Percentiles rank a stretch among this genome's conserved stretches.
phyloP scores from a whole-genome alignment of 352 stramenopile species.

The Phytopythium vexans region DNA sequence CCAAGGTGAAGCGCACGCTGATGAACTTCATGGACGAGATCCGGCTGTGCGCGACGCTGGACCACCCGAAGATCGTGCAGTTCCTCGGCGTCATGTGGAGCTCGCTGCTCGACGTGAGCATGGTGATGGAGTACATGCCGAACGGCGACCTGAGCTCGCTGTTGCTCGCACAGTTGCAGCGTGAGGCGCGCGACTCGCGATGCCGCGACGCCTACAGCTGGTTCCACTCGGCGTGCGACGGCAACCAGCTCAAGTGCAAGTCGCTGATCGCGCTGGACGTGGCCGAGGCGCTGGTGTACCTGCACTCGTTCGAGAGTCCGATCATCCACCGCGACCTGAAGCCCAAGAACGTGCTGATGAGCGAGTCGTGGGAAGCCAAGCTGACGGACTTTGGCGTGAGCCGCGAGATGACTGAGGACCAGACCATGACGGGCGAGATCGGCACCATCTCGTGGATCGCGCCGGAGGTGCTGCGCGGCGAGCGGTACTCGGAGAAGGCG shows the following conservation, averaged over 20 bases:
- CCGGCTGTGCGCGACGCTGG: slow-evolving; percentile 27
- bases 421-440: slow-evolving; percentile 47
- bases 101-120: slow-evolving; percentile 28
- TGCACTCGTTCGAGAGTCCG: slow-evolving; percentile 51
- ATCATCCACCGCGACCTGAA: slow-evolving; percentile 84
- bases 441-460: slow-evolving; percentile 38
- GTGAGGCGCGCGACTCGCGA: slow-evolving; percentile 1
- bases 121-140: slow-evolving; percentile 41
- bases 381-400: slow-evolving; percentile 22
- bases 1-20: slow-evolving; percentile 12
- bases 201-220: slow-evolving; percentile 1
- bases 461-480: slow-evolving; percentile 58
- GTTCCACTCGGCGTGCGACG: slow-evolving; percentile 10
- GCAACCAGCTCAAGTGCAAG: slow-evolving; percentile 14
- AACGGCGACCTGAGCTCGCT: slow-evolving; percentile 31
- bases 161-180: slow-evolving; percentile 8
- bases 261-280: slow-evolving; percentile 31
- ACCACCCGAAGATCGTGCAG: slow-evolving; percentile 43
- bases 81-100: slow-evolving; percentile 48
- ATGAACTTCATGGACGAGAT: slow-evolving; percentile 53
- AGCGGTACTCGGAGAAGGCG: slow-evolving; percentile 63
- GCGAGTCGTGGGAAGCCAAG: slow-evolving; percentile 19
- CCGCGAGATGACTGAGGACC: slow-evolving; percentile 17
- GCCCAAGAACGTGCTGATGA: slow-evolving; percentile 73
- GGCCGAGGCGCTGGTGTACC: slow-evolving; percentile 47